phyloP scores from a whole-genome alignment of 2,329 filamentous ascomycete species.

The Cladorrhinum sp. region DNA sequence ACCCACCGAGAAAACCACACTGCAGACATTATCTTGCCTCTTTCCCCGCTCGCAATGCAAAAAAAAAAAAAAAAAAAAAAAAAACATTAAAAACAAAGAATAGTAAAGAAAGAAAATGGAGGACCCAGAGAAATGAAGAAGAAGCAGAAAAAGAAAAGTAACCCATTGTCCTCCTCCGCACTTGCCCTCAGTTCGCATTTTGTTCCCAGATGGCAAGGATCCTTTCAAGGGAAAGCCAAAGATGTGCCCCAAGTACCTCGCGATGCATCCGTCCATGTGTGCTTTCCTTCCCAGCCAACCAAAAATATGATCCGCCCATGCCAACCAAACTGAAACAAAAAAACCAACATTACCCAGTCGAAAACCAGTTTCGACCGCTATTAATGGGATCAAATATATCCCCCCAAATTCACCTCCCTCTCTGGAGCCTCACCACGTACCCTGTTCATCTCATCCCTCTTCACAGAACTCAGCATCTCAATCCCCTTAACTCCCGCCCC shows the following conservation, averaged over 20 bases:
- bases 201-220: too few species aligned
- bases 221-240: too few species aligned
- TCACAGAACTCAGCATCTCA: slow-evolving; percentile 53
- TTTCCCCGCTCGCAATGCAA: neutral
- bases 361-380: neutral
- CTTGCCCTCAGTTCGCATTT: too few species aligned
- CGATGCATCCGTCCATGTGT: too few species aligned
- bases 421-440: neutral
- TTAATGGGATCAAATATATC: neutral
- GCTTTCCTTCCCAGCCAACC: too few species aligned
- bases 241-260: too few species aligned
- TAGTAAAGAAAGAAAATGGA: neutral
- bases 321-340: too few species aligned
- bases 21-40: neutral
- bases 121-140: neutral
- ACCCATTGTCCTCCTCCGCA: neutral
- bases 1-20: neutral
- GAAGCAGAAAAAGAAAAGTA: neutral
- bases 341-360: neutral
- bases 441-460: neutral
- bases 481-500: slow-evolving; percentile 60
- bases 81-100: slow-evolving; percentile 2
- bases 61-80: neutral
- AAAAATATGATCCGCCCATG: too few species aligned
- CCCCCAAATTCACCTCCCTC: neutral